Evolutionary conservation across 176 grass and related monocot genomes (phyloP), one percentile per base, ranked within the genome.

Genomic region (Guadua angustifolia): DNA sequence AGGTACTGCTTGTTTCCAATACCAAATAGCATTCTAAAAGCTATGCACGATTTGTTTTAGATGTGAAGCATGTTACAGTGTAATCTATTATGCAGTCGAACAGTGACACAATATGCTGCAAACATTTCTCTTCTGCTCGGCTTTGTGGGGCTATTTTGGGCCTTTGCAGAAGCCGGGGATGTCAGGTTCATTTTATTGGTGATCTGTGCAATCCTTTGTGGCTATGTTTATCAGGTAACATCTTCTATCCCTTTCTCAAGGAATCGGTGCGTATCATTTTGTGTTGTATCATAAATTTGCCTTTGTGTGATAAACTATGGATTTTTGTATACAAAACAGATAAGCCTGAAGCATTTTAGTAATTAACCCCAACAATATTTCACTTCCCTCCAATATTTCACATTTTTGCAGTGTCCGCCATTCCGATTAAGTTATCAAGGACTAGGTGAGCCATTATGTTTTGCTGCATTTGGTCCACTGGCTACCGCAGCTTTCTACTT

Each of bases 381-480:
- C 47, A 56, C 17, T n/a, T 43, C 7, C 22, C 7, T 64, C 63
- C 40, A 33, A 46, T 29, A 55, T 14, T 67, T 24, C 1, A 67
- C 58, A 16, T 24, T 74, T 94, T 64, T 43, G 21, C 78, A 98
- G 95, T 98, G 90, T 39, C 95, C 95, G 13, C 95, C 95, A 25
- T 98, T 95, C 85, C 81, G 95, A 26, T 71, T 98, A 70, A 98
- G 95, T 60, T 98, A 98, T n/a, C 82, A 73, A 74, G 95, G 95
- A 56, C 82, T 98, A 71, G 95, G 95, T 51, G 92, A 98, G 59
- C 92, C 95, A 19, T 86, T 98, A 55, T 98, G 95, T 76, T 98
- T 98, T 62, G 53, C 88, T 59, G 95, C 92, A 82, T 98, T 98
- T 91, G 95, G 95, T 71, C 95, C 95, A 75, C 79, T 98, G 88